Evolutionary conservation across 495 filamentous ascomycete genomes (phyloP).

Genomic region (Hypoxylon lenormandii): DNA sequence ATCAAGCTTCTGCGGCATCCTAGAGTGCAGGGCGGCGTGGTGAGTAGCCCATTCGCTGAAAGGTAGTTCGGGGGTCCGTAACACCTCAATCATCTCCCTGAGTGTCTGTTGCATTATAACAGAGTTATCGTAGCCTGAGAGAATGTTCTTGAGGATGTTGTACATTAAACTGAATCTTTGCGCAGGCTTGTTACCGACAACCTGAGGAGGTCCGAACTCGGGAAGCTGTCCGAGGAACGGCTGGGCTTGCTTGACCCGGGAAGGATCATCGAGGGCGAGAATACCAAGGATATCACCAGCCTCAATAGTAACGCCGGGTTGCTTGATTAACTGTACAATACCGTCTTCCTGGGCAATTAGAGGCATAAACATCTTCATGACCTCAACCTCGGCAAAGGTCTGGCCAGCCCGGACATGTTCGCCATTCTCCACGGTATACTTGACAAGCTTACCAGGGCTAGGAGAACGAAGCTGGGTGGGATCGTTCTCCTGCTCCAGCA

Average conservation of each 20-base stretch:
- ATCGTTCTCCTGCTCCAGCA: constrained; percentile 99
- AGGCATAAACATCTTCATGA: constrained; percentile 99
- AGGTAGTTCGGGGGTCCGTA: constrained; percentile 88
- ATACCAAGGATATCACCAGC: constrained; percentile 99
- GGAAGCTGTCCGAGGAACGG: constrained; percentile 95
- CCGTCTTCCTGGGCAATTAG: constrained; percentile 96
- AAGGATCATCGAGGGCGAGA: constrained; percentile 92
- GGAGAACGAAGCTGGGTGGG: constrained; percentile 96
- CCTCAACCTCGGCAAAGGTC: constrained; percentile 95
- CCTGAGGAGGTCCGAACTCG: constrained; percentile 82
- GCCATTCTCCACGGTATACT: constrained; percentile 96
- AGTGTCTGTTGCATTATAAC: constrained; percentile 91
- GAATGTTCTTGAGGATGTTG: constrained; percentile 85
- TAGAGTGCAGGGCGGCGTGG: constrained; percentile 90
- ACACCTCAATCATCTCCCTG: constrained; percentile 88
- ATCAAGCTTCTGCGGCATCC: constrained; percentile 95
- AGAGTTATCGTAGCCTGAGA: constrained; percentile 95
- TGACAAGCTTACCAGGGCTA: constrained; percentile 96
- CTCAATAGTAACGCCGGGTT: constrained; percentile 96
- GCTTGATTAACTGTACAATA: constrained; percentile 98
- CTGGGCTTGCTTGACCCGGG: constrained; percentile 94
- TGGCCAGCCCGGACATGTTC: constrained; percentile 94
- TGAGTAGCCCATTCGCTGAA: constrained; percentile 97
- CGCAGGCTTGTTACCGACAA: constrained; percentile 90
- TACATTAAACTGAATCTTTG: constrained; percentile 83